Evolutionary conservation across 345 rosid genomes (phyloP).

Genomic region (Zanthoxylum bungeanum): DNA sequence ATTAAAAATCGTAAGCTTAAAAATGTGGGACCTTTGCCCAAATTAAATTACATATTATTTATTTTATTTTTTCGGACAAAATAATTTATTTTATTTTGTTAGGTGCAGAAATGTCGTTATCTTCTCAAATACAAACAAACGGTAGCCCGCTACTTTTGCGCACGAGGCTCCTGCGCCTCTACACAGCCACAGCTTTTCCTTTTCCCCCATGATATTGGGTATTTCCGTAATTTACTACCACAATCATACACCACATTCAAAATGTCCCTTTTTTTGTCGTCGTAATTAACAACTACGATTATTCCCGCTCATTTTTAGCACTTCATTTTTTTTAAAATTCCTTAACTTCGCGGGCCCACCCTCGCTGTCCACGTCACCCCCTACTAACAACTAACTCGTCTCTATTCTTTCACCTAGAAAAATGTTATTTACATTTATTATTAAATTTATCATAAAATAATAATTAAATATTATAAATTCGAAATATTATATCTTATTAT

Average conservation of each 20-base stretch:
- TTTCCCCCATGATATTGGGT: background rate
- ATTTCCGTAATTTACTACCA: background rate
- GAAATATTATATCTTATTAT: no score
- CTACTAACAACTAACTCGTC: background rate
- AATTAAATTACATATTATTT: background rate
- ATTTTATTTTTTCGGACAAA: no score
- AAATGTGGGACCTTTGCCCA: background rate
- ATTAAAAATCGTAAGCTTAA: background rate
- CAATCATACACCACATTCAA: background rate
- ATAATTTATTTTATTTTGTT: background rate
- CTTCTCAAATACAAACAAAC: background rate
- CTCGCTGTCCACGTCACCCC: conserved; percentile 27
- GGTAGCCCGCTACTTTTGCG: no score
- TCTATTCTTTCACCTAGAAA: background rate
- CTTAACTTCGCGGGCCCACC: conserved; percentile 26
- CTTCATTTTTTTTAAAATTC: conserved; percentile 34
- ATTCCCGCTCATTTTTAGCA: conserved; percentile 56
- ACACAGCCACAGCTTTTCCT: background rate
- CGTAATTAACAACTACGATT: conserved; percentile 15
- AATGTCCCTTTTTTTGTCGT: background rate
- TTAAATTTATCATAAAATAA: no score
- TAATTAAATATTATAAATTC: no score
- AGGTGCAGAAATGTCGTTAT: background rate
- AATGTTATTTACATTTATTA: no score
- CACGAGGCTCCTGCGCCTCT: background rate